Percentiles rank a stretch among this genome's conserved stretches.
These are phyloP conservation scores for Heliocybe sulcata DNA, from an alignment of 1,284 basidiomycete genomes.

Conservation along the genomic window DNA sequence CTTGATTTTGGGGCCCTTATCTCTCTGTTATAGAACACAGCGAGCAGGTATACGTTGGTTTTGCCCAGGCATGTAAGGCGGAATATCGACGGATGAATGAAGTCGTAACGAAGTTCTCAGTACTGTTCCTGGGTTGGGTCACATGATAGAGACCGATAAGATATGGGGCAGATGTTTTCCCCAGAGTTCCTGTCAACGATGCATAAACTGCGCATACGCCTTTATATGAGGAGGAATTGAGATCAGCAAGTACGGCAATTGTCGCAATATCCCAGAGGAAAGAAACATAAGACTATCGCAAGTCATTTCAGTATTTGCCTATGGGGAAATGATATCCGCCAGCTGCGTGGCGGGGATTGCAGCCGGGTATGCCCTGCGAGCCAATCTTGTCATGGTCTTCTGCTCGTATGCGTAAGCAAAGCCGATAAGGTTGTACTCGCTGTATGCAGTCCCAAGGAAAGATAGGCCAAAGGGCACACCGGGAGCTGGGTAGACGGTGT, in stretches of 20 bases:
- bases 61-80: not conserved
- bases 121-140: not conserved
- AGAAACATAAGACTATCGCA: not conserved
- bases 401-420: conserved; percentile 65
- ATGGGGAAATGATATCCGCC: conserved; percentile 31
- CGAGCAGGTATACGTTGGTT: not conserved
- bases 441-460: conserved; percentile 58
- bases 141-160: not conserved
- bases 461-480: conserved; percentile 58
- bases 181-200: too few relatives aligned
- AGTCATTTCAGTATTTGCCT: not conserved
- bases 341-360: conserved; percentile 60
- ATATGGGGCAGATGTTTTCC: not conserved
- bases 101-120: not conserved
- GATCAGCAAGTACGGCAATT: too few relatives aligned
- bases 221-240: too few relatives aligned
- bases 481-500: conserved; percentile 41
- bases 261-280: not conserved
- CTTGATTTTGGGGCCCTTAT: not conserved
- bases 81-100: not conserved
- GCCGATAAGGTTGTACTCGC: conserved; percentile 50
- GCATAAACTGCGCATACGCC: too few relatives aligned
- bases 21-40: not conserved
- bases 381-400: conserved; percentile 46
- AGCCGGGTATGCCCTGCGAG: conserved; percentile 37